Base-by-base conservation (phyloP, 1,139 yeast genomes). In the Geotrichum carabidarum region DNA sequence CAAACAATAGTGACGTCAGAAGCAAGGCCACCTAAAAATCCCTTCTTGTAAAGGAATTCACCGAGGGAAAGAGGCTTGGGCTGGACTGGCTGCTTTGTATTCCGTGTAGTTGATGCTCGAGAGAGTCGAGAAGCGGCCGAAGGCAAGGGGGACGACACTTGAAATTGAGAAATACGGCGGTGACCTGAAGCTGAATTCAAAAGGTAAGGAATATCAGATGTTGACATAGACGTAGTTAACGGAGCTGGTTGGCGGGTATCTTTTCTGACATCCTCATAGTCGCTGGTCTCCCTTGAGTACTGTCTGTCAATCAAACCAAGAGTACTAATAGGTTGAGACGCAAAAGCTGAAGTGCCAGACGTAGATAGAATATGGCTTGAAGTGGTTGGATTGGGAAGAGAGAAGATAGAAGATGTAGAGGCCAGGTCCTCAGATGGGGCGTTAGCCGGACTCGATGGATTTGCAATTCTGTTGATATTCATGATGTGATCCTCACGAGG, bases 1-100 rank as follows among this genome's bases (percentile, higher is more conserved):
- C 80, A 81, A 52, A 56, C 63, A 11, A 79, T 66, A 0, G 75
- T 69, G 40, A 78, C 77, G 62, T 79, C 83, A 1, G 78, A 75
- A 56, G 77, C 76, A 2, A 71, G 69, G 0, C 82, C 82, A 44
- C 72, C 72, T 11, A 74, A 54, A 56, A 71, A 71, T 1, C 78
- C 80, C 53, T 70, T 65, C 43, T 67, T 63, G 50, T 70, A 68
- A 31, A 76, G 63, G 57, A 68, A 73, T 34, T 69, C 73, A 9
- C 63, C 58, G 7, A 71, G 51, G 3, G 63, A 52, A 54, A 60
- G 57, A 12, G 57, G 59, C 22, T 56, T 55, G 5, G 48, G 53
- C 15, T 44, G 14, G 2, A 14, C 14, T 11, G 37, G 18, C 8
- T 8, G 18, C 31, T 9, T 41, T 5, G 14, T 9, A 18, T 17